These are phyloP conservation scores for Xenoacremonium recifei DNA, from an alignment of 2,329 filamentous ascomycete genomes.

Conservation along the genomic window DNA sequence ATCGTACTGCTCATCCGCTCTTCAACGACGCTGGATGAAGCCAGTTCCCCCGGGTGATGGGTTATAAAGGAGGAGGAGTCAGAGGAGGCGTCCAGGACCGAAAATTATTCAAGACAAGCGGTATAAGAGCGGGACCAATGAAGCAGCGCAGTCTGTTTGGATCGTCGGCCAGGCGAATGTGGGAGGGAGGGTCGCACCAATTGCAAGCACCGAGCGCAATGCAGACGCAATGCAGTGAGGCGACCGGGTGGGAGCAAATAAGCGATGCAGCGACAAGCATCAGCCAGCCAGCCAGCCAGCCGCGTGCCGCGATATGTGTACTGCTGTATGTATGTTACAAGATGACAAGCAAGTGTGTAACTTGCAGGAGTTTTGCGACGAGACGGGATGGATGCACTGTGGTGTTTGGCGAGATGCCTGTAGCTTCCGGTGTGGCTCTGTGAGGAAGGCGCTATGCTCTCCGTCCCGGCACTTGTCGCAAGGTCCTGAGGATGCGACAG, in stretches of 20 bases:
- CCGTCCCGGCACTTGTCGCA: too few relatives aligned
- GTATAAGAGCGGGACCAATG: conserved; percentile 23
- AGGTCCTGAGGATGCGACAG: too few relatives aligned
- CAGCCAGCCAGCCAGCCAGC: too few relatives aligned
- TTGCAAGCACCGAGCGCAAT: not conserved
- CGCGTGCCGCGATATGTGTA: too few relatives aligned
- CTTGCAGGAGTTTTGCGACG: too few relatives aligned
- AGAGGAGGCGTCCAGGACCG: conserved; percentile 5
- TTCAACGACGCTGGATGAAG: not conserved
- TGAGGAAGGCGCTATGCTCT: too few relatives aligned
- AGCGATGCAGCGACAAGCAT: conserved; percentile 17
- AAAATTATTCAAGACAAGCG: conserved; percentile 16
- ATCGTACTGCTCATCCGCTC: not conserved
- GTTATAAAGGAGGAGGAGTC: conserved; percentile 2
- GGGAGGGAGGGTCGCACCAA: conserved; percentile 20
- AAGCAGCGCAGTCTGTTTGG: conserved; percentile 23
- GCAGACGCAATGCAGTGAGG: conserved; percentile 13
- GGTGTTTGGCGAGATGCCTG: too few relatives aligned
- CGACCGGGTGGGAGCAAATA: conserved; percentile 17
- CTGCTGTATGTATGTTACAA: too few relatives aligned
- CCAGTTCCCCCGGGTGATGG: conserved; percentile 5
- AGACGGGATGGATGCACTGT: too few relatives aligned
- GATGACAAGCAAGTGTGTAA: too few relatives aligned
- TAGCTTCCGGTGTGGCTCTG: too few relatives aligned
- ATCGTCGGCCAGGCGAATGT: conserved; percentile 25